Percentiles rank a stretch among this genome's conserved stretches.
Evolutionary conservation across 176 grass and related monocot species (phyloP).

Genomic region (Eragrostis nindensis): DNA sequence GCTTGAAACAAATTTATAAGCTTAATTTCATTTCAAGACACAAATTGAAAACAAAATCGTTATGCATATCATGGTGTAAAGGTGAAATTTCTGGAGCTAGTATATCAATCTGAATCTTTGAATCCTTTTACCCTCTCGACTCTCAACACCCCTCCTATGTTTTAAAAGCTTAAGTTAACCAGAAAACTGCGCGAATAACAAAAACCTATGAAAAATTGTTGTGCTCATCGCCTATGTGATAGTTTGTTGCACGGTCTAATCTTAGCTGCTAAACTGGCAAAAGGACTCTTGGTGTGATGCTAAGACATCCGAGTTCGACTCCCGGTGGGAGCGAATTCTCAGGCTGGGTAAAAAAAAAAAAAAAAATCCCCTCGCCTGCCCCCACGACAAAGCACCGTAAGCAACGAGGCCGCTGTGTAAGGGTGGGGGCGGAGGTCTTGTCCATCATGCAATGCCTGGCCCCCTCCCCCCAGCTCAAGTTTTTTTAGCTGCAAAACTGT

Average conservation of each 20-base stretch:
- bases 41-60: neutral
- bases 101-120: neutral
- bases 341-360: too few species aligned
- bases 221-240: neutral
- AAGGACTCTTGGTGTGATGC: too few species aligned
- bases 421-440: too few species aligned
- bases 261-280: neutral
- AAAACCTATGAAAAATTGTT: neutral
- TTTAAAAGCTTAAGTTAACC: neutral
- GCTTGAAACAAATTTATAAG: neutral
- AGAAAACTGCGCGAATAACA: neutral
- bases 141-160: neutral
- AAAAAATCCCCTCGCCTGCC: too few species aligned
- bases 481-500: neutral
- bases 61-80: neutral
- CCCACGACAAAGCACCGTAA: too few species aligned
- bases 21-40: conserved; percentile 11
- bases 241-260: neutral
- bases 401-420: too few species aligned
- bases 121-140: neutral
- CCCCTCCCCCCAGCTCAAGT: too few species aligned
- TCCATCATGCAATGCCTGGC: too few species aligned
- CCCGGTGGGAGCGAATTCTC: too few species aligned
- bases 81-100: neutral
- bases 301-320: too few species aligned